Evolutionary conservation across 225 moss, liverwort and hornwort species (phyloP), one percentile per base, ranked within the genome.

Genomic region (Polytrichum formosum): DNA sequence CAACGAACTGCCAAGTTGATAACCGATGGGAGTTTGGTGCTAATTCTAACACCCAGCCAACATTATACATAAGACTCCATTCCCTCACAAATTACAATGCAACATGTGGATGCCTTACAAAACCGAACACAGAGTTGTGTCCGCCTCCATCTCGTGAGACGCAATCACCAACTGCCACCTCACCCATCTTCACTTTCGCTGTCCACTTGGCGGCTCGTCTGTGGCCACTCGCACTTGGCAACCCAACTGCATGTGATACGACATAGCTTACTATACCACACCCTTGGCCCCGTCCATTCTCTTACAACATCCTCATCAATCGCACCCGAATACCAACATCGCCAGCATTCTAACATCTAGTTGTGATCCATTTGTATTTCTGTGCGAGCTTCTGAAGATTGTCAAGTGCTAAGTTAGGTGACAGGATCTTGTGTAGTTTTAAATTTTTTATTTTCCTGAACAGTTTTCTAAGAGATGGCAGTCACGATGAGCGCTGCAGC

Each of bases 401-500:
- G 19, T 2, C 5, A 28, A 64, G 31, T 20, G 9, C 16, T 25
- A 56, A 54, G 20, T 22, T 26, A 16, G 35, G n/a, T 60, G 56
- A 23, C 17, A 28, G 18, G 33, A 60, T 61, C 22, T 20, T 9
- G 56, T 13, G 58, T 58, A 28, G 3, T 5, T 63, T 28, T n/a
- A n/a, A n/a, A 26, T 18, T 9, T 0, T 23, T 23, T 23, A 23
- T 17, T 0, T 25, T 28, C 7, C 9, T 1, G 4, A 56, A 22
- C 8, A 2, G 35, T 35, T 35, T 2, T 35, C 35, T 9, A 35
- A 9, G 60, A 78, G 64, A 85, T 86, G 86, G 86, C 82, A 0
- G 72, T 76, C 4, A 60, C 82, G 56, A 77, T 86, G 82, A 86
- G 67, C 77, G 65, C 81, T 72, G 79, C 79, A 5, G 76, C 81